Evolutionary conservation across 208 protist genomes (phyloP).

Genomic region (Vickermania ingenoplastis): DNA sequence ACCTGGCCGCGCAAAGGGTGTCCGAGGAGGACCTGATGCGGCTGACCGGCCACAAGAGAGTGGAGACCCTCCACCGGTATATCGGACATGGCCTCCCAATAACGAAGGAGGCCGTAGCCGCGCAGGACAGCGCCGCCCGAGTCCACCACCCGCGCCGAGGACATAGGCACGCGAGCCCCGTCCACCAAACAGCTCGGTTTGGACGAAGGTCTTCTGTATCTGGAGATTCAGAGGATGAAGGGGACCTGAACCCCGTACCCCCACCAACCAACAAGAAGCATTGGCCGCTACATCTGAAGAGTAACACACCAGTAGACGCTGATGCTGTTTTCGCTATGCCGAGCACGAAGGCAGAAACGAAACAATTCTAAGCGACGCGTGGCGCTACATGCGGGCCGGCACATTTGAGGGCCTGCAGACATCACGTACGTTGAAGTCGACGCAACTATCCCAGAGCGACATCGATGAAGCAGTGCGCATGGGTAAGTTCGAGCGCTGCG

Average conservation of each 20-base stretch:
- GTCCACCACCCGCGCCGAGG: slow-evolving; percentile 3
- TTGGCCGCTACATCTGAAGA: slow-evolving; percentile 2
- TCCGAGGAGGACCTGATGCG: slow-evolving; percentile 1
- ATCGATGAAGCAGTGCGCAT: neutral
- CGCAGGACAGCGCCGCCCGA: neutral
- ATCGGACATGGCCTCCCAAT: slow-evolving; percentile 1
- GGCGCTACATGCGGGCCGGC: neutral
- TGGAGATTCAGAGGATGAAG: neutral
- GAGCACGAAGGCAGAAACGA: neutral
- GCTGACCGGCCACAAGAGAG: neutral
- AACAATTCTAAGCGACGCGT: neutral
- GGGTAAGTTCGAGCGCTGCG: neutral
- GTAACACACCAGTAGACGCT: too few species aligned
- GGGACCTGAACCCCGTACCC: neutral
- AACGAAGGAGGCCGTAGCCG: neutral
- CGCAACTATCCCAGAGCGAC: neutral
- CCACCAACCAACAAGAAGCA: neutral
- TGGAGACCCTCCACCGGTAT: neutral
- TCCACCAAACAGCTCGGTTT: neutral
- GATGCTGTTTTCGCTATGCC: slow-evolving; percentile 1
- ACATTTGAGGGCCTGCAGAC: neutral
- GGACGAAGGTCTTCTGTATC: neutral
- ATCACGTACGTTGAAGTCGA: slow-evolving; percentile 1
- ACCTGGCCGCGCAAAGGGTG: slow-evolving; percentile 2
- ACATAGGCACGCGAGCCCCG: slow-evolving; percentile 1